Base-by-base conservation (phyloP, 257 asterid species). In the Solanum neorickii region DNA sequence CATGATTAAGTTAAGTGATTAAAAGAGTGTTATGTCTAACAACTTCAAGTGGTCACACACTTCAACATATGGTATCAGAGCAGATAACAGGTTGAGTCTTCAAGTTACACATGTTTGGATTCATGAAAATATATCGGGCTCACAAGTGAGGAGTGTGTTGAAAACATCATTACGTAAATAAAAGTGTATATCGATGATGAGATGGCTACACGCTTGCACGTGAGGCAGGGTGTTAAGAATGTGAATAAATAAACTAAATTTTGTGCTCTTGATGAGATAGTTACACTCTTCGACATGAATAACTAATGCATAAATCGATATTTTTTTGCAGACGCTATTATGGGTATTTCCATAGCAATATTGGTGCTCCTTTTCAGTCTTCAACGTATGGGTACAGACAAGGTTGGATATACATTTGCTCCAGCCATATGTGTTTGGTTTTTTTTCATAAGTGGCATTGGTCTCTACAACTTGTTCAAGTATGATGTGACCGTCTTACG, bases 341-440 rank as follows among this genome's bases (percentile, higher is more conserved):
- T 92, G 20, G 86, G 93, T 91, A 59, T 89, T 83, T 92, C 97
- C 11, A 89, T 93, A 1, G 92, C n/a, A n/a, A 93, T 95, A 56
- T 85, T 93, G 56, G 49, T 95, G n/a, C 12, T 46, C 16, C 86
- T 93, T 13, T 95, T 94, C 91, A 62, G 35, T 66, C 85, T 89
- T 33, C 98, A 94, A 89, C 87, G 94, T 78, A 87, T 93, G 9
- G 97, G 96, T 29, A 95, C 94, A 0, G 97, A 94, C 82, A 94
- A 92, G 90, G 94, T 93, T 14, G 98, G 97, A 31, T 95, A 90
- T 86, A 80, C 80, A 7, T 95, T 95, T 86, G 97, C 96, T 23
- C 97, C 98, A 31, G 72, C 92, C 72, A 74, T 94, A 23, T 56
- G 88, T 4, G 5, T 91, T 9, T 94, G 98, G 98, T 95, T 94